These are phyloP conservation scores for Basidiobolus heterosporus DNA, from an alignment of 371 early-diverging fungal species.

Conservation along the genomic window DNA sequence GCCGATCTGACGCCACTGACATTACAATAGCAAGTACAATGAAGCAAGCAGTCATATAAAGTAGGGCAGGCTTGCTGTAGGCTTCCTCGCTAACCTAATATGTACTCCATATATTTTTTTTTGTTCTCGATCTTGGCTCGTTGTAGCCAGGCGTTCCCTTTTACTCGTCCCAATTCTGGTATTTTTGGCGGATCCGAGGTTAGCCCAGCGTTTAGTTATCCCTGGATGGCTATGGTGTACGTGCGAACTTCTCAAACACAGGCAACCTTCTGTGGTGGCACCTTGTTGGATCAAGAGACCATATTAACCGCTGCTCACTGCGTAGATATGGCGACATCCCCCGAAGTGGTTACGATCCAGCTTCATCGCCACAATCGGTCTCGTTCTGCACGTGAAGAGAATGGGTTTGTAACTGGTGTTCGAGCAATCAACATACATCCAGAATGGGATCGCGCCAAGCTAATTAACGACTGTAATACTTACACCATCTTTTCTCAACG, in stretches of 20 bases:
- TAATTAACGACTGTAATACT: slow-evolving; percentile 1
- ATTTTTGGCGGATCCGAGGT: slow-evolving; percentile 1
- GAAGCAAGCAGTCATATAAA: too few species aligned
- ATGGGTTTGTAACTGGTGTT: background rate
- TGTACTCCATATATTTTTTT: too few species aligned
- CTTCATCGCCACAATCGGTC: slow-evolving; percentile 3
- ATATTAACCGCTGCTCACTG: slow-evolving; percentile 5
- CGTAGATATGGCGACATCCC: background rate
- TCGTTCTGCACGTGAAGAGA: background rate
- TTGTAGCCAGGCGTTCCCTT: too few species aligned
- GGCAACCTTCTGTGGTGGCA: slow-evolving; percentile 2
- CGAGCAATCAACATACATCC: background rate
- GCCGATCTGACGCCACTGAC: too few species aligned
- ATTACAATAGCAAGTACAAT: too few species aligned
- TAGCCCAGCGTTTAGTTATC: background rate
- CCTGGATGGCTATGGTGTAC: slow-evolving; percentile 2
- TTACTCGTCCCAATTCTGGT: background rate
- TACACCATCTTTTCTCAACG: background rate
- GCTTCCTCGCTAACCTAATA: too few species aligned
- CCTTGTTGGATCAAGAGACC: slow-evolving; percentile 1
- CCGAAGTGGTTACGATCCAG: background rate
- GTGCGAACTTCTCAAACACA: background rate
- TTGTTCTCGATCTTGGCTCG: too few species aligned
- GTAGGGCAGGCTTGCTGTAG: too few species aligned
- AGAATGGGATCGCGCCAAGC: background rate